Conservation (phyloP, 495 filamentous ascomycete species). For the Daldinia childiae region DNA sequence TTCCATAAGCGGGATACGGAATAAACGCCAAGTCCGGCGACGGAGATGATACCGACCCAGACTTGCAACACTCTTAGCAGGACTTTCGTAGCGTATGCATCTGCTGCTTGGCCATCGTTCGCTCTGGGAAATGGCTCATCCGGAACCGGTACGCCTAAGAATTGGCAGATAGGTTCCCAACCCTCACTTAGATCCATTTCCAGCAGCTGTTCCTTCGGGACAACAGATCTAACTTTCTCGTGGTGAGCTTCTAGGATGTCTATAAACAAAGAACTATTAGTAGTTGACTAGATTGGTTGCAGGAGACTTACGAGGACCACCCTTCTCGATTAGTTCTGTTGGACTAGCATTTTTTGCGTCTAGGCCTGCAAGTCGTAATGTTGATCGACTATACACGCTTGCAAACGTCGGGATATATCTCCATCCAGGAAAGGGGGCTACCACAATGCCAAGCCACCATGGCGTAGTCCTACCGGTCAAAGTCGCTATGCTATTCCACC, state of each 20-base stretch:
- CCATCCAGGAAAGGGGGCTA: conserved; percentile 45
- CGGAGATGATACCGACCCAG: conserved; percentile 31
- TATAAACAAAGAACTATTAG: background rate
- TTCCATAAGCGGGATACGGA: conserved; percentile 14
- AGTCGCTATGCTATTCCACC: conserved; percentile 47
- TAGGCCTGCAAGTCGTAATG: conserved; percentile 35
- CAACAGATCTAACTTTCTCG: conserved; percentile 46
- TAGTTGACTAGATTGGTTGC: background rate
- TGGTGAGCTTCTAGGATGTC: conserved; percentile 29
- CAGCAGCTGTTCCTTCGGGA: conserved; percentile 53
- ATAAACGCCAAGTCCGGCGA: conserved; percentile 14
- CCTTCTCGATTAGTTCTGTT: conserved; percentile 28
- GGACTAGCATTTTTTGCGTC: conserved; percentile 16
- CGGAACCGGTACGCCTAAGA: conserved; percentile 53
- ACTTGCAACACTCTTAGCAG: conserved; percentile 19
- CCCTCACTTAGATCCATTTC: conserved; percentile 55
- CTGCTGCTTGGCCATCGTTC: conserved; percentile 34
- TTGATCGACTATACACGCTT: conserved; percentile 40
- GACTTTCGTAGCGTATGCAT: conserved; percentile 29
- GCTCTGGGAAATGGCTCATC: conserved; percentile 51
- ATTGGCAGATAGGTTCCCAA: conserved; percentile 57
- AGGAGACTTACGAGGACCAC: conserved; percentile 36
- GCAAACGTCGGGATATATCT: conserved; percentile 38
- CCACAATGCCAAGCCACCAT: conserved; percentile 41
- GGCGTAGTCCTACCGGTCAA: conserved; percentile 35